Evolutionary conservation across 176 grass and related monocot species (phyloP), one percentile per base, ranked within the genome.

Genomic region (Triticum aestivum): DNA sequence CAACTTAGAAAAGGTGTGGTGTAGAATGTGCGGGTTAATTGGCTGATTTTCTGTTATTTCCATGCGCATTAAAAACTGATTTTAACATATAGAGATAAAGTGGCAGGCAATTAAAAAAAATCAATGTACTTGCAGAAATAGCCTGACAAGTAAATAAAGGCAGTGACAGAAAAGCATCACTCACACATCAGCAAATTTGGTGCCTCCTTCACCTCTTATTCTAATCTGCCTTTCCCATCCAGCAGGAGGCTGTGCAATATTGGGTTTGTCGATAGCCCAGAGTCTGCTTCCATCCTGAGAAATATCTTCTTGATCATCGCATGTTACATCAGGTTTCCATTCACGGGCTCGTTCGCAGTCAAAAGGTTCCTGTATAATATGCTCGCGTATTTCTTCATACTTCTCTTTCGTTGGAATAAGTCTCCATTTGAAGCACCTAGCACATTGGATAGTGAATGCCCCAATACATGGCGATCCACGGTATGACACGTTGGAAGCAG

Each of bases 241-340:
- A 83, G 41, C 65, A 63, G 97, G 97, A n/a, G 97, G 39, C 79
- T 89, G 84, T 23, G 97, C 93, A 66, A 98, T 98, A 70, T 94
- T 95, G 52, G 97, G 97, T 80, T 91, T 99, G 86, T 99, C 97
- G 45, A 99, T 99, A 83, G 97, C 97, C 97, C 97, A 99, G 41
- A 99, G 79, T 59, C 97, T 93, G 66, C 90, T 94, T 49, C 97
- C 97, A 79, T 99, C 97, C 75, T 99, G 97, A 78, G 94, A 99
- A 75, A 99, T 99, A 79, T 99, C 97, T 87, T 91, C 92, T 84
- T 68, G 82, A 37, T 99, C 92, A 42, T 91, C 73, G 37, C 97
- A 99, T 77, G 86, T 73, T 71, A 99, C 81, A 71, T 89, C 83
- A 26, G 91, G 91, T 39, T 85, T 93, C 97, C 97, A 96, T 66